Evolutionary conservation across 23 red algal genomes (phyloP).

Genomic region (Cyanidiococcus yangmingshanensis): DNA sequence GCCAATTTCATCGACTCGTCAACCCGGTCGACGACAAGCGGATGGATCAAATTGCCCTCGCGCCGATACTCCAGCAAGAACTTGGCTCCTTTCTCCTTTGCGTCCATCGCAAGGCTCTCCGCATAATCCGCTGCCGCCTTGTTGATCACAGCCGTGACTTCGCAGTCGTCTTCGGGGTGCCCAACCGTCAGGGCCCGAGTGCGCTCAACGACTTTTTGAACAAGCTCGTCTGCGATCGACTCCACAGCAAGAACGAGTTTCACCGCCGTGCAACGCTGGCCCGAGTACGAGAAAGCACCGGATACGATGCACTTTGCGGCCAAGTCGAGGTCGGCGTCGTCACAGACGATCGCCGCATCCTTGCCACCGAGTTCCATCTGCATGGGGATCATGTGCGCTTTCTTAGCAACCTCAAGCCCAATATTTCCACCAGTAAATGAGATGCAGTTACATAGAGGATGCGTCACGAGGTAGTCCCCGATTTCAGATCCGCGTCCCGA

Average conservation of each 20-base stretch:
- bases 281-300: slow-evolving; percentile 37
- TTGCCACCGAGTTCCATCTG: slow-evolving; percentile 50
- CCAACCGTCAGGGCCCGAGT: slow-evolving; percentile 21
- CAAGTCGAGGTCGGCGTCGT: slow-evolving; percentile 29
- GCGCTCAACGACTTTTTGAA: slow-evolving; percentile 24
- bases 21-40: slow-evolving; percentile 29
- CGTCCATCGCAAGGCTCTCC: slow-evolving; percentile 18
- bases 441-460: slow-evolving; percentile 22
- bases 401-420: slow-evolving; percentile 30
- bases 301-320: slow-evolving; percentile 28
- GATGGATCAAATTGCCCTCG: slow-evolving; percentile 28
- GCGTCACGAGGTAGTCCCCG: slow-evolving; percentile 26
- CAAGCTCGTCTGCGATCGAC: slow-evolving; percentile 23
- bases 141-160: slow-evolving; percentile 28
- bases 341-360: slow-evolving; percentile 33
- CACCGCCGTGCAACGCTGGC: slow-evolving; percentile 41
- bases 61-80: background rate
- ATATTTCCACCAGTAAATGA: slow-evolving; percentile 35
- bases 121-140: slow-evolving; percentile 23
- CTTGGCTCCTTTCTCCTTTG: slow-evolving; percentile 17
- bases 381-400: slow-evolving; percentile 35
- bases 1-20: slow-evolving; percentile 23
- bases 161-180: slow-evolving; percentile 30
- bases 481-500: slow-evolving; percentile 34
- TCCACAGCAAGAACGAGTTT: slow-evolving; percentile 29